A percentile compares a stretch with the other conserved stretches of the same genome.
phyloP scores from a whole-genome alignment of 257 asterid genomes.

The Echium plantagineum region DNA sequence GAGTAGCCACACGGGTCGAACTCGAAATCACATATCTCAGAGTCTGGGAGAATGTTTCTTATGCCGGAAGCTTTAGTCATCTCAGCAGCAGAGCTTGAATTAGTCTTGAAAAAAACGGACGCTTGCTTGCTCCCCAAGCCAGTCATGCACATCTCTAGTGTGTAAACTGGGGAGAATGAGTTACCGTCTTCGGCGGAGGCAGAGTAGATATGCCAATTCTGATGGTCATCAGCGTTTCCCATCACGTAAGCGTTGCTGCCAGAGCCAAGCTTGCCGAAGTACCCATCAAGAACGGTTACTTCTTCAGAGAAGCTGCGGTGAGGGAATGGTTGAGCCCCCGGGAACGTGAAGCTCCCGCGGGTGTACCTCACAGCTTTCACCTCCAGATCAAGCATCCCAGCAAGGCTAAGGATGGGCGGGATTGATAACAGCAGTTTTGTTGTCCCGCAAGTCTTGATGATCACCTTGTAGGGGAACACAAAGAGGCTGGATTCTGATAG shows the following conservation, averaged over 20 bases:
- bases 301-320: slow-evolving; percentile 73
- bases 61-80: slow-evolving; percentile 75
- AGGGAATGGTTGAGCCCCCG: slow-evolving; percentile 69
- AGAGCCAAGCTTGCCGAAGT: slow-evolving; percentile 43
- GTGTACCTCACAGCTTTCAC: slow-evolving; percentile 58
- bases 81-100: slow-evolving; percentile 39
- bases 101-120: slow-evolving; percentile 52
- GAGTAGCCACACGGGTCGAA: slow-evolving; percentile 89
- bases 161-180: slow-evolving; percentile 26
- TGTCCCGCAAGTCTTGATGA: slow-evolving; percentile 78
- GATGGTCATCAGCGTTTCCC: slow-evolving; percentile 41
- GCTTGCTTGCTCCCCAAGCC: slow-evolving; percentile 51
- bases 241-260: slow-evolving; percentile 50
- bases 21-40: slow-evolving; percentile 63
- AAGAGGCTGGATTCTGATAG: slow-evolving; percentile 84
- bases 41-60: slow-evolving; percentile 51
- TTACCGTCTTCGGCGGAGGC: slow-evolving; percentile 32
- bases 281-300: slow-evolving; percentile 47
- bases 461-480: slow-evolving; percentile 59
- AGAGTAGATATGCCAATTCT: slow-evolving; percentile 75
- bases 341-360: slow-evolving; percentile 71
- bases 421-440: slow-evolving; percentile 72
- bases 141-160: slow-evolving; percentile 89
- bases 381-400: slow-evolving; percentile 31
- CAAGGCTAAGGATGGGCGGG: slow-evolving; percentile 48